Evolutionary conservation across 2,329 filamentous ascomycete species (phyloP).

Genomic region (Taxawa tesnikishii): DNA sequence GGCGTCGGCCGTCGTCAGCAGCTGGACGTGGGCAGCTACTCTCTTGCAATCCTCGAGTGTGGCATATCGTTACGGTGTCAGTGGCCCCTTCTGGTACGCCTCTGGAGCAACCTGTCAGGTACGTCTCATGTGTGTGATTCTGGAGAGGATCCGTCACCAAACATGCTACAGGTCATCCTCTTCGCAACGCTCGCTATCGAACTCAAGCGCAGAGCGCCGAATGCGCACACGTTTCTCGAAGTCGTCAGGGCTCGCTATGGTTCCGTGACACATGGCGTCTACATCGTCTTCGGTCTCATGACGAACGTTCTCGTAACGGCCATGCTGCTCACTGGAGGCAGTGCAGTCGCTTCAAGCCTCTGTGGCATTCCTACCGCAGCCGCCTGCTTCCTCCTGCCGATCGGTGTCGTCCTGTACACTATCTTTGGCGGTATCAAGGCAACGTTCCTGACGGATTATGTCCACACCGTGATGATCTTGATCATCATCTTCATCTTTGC

Average conservation of each 20-base stretch:
- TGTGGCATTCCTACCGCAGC: conserved; percentile 68
- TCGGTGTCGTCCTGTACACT: conserved; percentile 74
- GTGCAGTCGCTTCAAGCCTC: conserved; percentile 58
- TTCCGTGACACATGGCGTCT: conserved; percentile 58
- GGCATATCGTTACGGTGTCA: conserved; percentile 57
- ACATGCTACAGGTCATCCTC: too few relatives aligned
- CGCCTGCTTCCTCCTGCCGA: conserved; percentile 70
- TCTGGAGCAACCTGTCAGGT: conserved; percentile 65
- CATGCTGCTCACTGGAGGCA: conserved; percentile 78
- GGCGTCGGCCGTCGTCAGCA: conserved; percentile 79
- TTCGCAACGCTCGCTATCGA: conserved; percentile 88
- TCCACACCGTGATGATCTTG: conserved; percentile 75
- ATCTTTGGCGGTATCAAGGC: conserved; percentile 68
- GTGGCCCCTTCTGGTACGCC: conserved; percentile 55
- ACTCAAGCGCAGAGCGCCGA: conserved; percentile 73
- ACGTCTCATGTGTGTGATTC: too few relatives aligned
- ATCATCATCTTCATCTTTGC: conserved; percentile 80
- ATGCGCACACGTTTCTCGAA: conserved; percentile 68
- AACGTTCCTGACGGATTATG: conserved; percentile 74
- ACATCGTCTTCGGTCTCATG: conserved; percentile 68
- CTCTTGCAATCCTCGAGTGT: conserved; percentile 65
- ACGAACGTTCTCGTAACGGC: conserved; percentile 72
- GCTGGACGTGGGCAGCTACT: conserved; percentile 87
- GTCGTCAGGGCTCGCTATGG: conserved; percentile 75
- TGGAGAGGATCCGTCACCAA: too few relatives aligned